Base-by-base conservation (phyloP, 2,329 filamentous ascomycete genomes). In the Fusarium sp. region DNA sequence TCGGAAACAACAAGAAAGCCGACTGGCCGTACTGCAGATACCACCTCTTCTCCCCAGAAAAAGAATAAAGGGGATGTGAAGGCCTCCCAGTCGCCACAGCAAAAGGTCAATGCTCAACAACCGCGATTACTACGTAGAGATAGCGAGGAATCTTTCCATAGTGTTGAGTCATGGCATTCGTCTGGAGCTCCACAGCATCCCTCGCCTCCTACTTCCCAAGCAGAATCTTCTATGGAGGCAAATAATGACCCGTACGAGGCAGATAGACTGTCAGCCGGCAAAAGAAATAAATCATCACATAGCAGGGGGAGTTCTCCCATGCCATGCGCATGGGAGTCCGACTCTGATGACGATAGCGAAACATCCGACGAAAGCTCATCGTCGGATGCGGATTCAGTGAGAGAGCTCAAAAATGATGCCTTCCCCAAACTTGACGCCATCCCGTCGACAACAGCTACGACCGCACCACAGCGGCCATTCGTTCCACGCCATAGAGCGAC, bases 71-170 rank as follows among this genome's bases (percentile, higher is more conserved):
- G 38, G 7, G 56, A 66, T n/a, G 39, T 51, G 8, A 63, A 59
- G 36, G 47, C 57, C 47, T 60, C 20, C n/a, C 72, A 55, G 20
- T 35, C 54, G 11, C 30, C 53, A 12, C 66, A 66, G 22, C 55
- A 56, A 35, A 60, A 26, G 36, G 66, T 14, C 36, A 17, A 48
- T n/a, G 11, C 42, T 18, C 59, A 70, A 26, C 66, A 63, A 22
- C 66, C 66, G 12, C 64, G 63, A 42, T 63, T 69, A 30, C 67
- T 47, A 48, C 72, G 69, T 22, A 71, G 67, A 56, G 70, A 72
- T 30, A 77, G 76, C 20, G 80, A 85, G 22, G 88, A 89, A 59
- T 90, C 89, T 2, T 89, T 90, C 70, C 87, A 88, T 75, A 88
- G 85, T 63, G 82, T 85, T 10, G 83, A 87, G 67, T 87, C 87